Conservation (phyloP, 352 stramenopile species). For the Phytophthora ohioensis region DNA sequence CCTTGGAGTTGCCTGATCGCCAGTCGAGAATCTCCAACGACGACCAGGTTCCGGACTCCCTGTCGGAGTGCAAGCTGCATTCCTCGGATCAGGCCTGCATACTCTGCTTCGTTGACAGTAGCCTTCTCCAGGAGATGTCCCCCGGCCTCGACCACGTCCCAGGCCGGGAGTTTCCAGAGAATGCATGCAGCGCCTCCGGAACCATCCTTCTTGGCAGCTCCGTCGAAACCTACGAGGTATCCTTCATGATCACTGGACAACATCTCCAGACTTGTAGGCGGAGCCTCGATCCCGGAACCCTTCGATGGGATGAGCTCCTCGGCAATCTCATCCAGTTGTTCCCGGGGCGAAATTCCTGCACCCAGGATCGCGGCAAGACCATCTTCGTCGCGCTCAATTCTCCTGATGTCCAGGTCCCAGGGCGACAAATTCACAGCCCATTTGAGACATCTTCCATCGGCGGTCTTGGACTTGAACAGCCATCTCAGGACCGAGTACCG, state of each 20-base stretch:
- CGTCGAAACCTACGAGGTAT: conserved; percentile 9
- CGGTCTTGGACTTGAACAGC: no score
- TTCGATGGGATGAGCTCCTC: conserved; percentile 7
- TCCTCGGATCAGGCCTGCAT: conserved; percentile 1
- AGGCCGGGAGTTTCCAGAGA: conserved; percentile 6
- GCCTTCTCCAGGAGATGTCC: conserved; percentile 10
- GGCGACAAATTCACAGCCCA: conserved; percentile 8
- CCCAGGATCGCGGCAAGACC: no score
- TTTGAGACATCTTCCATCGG: not conserved
- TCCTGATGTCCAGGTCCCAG: conserved; percentile 14
- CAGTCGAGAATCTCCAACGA: conserved; percentile 8
- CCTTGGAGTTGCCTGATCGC: not conserved
- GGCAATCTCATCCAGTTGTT: conserved; percentile 1
- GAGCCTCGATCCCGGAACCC: conserved; percentile 2
- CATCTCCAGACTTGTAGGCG: conserved; percentile 7
- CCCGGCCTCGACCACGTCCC: no score
- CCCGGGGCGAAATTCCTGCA: not conserved
- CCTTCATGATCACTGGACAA: not conserved
- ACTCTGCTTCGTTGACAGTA: conserved; percentile 8
- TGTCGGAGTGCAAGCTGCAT: not conserved
- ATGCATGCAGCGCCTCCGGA: conserved; percentile 6
- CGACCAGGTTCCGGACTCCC: not conserved
- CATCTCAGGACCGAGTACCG: no score
- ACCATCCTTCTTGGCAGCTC: conserved; percentile 5
- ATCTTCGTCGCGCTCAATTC: conserved; percentile 1